A percentile compares a stretch with the other conserved stretches of the same genome.
Conservation (phyloP, 768 basidiomycete species). For the Lactarius hatsudake region DNA sequence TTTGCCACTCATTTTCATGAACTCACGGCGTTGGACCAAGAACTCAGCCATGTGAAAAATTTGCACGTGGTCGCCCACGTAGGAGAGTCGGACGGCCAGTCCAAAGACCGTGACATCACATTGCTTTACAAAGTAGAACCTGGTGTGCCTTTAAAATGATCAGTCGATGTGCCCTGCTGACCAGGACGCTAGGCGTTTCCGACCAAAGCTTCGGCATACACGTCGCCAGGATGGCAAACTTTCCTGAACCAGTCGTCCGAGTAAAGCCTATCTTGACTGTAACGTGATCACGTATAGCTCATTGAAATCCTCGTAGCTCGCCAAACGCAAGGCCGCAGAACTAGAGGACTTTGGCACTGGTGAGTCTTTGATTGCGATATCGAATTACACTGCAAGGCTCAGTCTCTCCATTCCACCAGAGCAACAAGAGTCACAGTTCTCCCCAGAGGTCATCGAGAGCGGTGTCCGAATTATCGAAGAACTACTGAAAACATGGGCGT, state of each 20-base stretch:
- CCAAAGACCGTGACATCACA: constrained; percentile 72
- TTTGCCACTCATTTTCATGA: constrained; percentile 99
- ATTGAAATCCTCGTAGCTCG: constrained; percentile 50
- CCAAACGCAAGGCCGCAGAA: constrained; percentile 89
- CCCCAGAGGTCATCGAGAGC: constrained; percentile 63
- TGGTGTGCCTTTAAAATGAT: constrained; percentile 46
- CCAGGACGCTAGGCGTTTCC: constrained; percentile 63
- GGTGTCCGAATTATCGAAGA: constrained; percentile 81
- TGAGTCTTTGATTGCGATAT: constrained; percentile 25
- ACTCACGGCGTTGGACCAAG: constrained; percentile 85
- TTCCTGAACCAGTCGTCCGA: constrained; percentile 91
- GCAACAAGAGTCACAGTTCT: constrained; percentile 43
- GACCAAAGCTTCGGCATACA: constrained; percentile 99
- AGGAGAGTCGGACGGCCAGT: constrained; percentile 43
- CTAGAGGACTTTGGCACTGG: constrained; percentile 78
- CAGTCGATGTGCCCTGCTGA: neutral
- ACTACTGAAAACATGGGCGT: constrained; percentile 68
- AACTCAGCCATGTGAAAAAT: constrained; percentile 86
- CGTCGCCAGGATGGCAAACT: constrained; percentile 95
- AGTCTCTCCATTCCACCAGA: constrained; percentile 10
- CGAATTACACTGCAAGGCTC: neutral
- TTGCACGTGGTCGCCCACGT: constrained; percentile 96
- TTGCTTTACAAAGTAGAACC: constrained; percentile 72
- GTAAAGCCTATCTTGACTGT: constrained; percentile 38
- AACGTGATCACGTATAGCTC: neutral